Evolutionary conservation across 1,284 basidiomycete genomes (phyloP), one percentile per base, ranked within the genome.

Genomic region (Ustilago bromivora): DNA sequence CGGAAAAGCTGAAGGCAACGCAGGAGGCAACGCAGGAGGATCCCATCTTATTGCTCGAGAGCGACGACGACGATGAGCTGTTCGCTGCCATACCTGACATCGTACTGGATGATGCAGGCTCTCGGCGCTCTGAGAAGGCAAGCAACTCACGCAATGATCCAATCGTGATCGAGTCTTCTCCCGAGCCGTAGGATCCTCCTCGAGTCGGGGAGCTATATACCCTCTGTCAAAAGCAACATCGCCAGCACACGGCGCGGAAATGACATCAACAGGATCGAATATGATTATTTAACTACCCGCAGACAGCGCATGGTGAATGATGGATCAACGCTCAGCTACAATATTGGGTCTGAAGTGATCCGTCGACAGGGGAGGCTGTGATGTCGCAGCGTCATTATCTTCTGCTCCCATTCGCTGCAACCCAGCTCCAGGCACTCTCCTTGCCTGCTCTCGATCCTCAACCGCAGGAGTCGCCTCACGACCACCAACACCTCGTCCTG

Each of bases 381-480:
- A 19, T 47, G 32, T 6, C 32, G 35, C 23, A 28, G 23, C 23
- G 23, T 3, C 7, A 19, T 54, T 10, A 11, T 28, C 43, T 10
- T 54, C 28, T 13, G 51, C n/a, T 28, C 41, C 40, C 32, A 31
- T 35, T n/a, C 49, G 49, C 57, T 73, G 58, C 6, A 76, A 54
- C 1, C 73, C 73, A 2, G 57, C 57, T 6, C 80, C 76, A 6
- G 80, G 71, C 1, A 78, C 61, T n/a, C 78, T 65, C 36, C 69
- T 47, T 31, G 56, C 60, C 54, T 81, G 58, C 56, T 82, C 81
- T 31, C 81, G 51, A 64, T 82, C 81, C 58, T 76, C 68, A 0
- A 82, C 79, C 0, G 81, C 59, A 4, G 63, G 52, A 2, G 69
- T 40, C 11, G 81, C 81, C 15, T 77, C 62, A 13, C 57, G 56